These are phyloP conservation scores for Eucalyptus pauciflora DNA, from an alignment of 345 rosid genomes.

Conservation along the genomic window DNA sequence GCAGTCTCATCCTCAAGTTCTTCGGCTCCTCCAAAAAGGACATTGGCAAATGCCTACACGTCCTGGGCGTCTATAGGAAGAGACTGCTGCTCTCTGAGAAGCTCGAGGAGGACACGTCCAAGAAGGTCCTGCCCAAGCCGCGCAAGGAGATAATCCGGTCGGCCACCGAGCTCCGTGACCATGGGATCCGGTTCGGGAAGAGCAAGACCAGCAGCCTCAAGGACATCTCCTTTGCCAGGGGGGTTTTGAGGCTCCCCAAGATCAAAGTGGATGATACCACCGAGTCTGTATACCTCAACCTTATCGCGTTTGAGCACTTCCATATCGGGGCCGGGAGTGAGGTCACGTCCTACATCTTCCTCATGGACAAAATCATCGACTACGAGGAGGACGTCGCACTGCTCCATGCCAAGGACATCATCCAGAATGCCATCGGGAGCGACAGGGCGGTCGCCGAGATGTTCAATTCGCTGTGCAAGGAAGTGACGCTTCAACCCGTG, in stretches of 20 bases:
- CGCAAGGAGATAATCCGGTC: background rate
- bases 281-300: background rate
- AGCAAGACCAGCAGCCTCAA: background rate
- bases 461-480: too few relatives aligned
- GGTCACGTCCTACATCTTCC: constrained; percentile 13
- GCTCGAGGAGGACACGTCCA: constrained; percentile 6
- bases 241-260: background rate
- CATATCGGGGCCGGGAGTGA: constrained; percentile 20
- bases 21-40: background rate
- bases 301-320: background rate
- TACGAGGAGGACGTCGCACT: constrained; percentile 23
- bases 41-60: background rate
- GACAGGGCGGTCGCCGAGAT: too few relatives aligned
- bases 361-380: constrained; percentile 27
- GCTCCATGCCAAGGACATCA: constrained; percentile 24
- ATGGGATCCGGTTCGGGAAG: background rate
- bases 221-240: background rate
- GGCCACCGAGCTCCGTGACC: background rate
- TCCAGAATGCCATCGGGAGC: background rate
- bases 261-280: background rate
- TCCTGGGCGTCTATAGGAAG: background rate
- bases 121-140: too few relatives aligned
- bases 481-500: constrained; percentile 13
- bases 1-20: background rate
- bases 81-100: constrained; percentile 10